Percentiles rank a stretch among this genome's conserved stretches.
phyloP scores from a whole-genome alignment of 345 rosid species.

The Ailanthus altissimus region DNA sequence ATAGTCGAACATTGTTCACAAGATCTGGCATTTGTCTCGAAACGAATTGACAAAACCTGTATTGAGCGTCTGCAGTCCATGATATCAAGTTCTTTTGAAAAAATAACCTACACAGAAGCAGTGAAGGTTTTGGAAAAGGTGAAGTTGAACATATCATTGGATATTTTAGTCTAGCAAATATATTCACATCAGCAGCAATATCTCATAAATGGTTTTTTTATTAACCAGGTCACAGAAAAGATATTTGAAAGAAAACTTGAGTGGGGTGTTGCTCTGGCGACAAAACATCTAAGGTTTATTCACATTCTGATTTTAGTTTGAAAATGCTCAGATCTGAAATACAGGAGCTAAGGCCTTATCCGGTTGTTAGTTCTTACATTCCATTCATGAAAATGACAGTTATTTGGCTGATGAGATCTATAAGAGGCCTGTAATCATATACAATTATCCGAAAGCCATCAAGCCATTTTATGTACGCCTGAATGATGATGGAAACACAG shows the following conservation, averaged over 20 bases:
- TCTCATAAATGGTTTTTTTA: background rate
- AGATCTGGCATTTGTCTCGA: slow-evolving; percentile 63
- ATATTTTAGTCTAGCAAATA: background rate
- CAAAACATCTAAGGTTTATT: slow-evolving; percentile 79
- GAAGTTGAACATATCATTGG: background rate
- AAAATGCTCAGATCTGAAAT: background rate
- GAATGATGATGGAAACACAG: slow-evolving; percentile 76
- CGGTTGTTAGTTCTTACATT: slow-evolving; percentile 1
- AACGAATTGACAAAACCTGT: slow-evolving; percentile 56
- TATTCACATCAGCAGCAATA: background rate
- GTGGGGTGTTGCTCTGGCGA: slow-evolving; percentile 64
- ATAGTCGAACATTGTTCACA: slow-evolving; percentile 55
- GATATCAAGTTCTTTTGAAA: slow-evolving; percentile 43
- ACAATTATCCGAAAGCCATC: slow-evolving; percentile 59
- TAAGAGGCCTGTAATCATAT: slow-evolving; percentile 58
- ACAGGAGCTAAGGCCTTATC: background rate
- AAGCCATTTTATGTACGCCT: slow-evolving; percentile 67
- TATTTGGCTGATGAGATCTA: slow-evolving; percentile 70
- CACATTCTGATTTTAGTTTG: background rate
- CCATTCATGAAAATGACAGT: slow-evolving; percentile 40
- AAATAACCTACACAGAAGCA: slow-evolving; percentile 64
- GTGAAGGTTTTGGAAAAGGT: slow-evolving; percentile 63
- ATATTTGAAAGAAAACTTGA: slow-evolving; percentile 55
- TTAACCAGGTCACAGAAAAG: slow-evolving; percentile 47
- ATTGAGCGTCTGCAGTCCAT: slow-evolving; percentile 54